Base-by-base conservation (phyloP, 257 asterid genomes). In the Ajuga chamaepitys region DNA sequence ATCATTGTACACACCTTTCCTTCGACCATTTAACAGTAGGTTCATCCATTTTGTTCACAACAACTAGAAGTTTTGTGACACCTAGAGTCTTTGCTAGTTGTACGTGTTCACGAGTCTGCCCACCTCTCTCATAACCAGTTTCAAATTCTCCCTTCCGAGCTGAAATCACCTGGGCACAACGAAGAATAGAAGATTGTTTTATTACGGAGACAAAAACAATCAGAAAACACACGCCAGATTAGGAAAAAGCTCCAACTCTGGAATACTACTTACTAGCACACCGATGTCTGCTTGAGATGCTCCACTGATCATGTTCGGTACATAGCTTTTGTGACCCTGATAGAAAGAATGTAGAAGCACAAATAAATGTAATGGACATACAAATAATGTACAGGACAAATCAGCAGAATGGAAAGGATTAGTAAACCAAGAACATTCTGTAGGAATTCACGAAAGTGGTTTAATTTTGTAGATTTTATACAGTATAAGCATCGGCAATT, bases 241-340 rank as follows among this genome's bases (percentile, higher is more conserved):
- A 55, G 28, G 38, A 9, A 1, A 46, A 51, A 63, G 13, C 30
- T 34, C 30, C 2, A n/a, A 20, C 3, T 64, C 12, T 7, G 7
- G 13, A 54, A 46, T 17, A 8, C 8, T 17, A 75, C 91, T 68
- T 82, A 90, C 99, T 32, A 90, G 82, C 58, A 94, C 97, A 64
- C 97, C 97, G 34, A 88, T 82, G 77, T 94, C 97, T 70, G 97
- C 99, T 82, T 94, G 99, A 62, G 96, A 90, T 62, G 99, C 97
- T 68, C 97, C 99, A 72, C 95, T 85, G 76, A 90, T 90, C 99
- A 94, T 94, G 79, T 90, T 94, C 7, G 97, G 99, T 13, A 88
- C 95, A 75, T 90, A 94, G 67, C 97, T 94, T 80, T 94, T 94
- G 78, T 90, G 99, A 58, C 99, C 99, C 97, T 90, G 79, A 37